Percentiles rank a stretch among this genome's conserved stretches.
Conservation (phyloP, 192 early-diverging fungal species). For the Allomyces arbusculus region DNA sequence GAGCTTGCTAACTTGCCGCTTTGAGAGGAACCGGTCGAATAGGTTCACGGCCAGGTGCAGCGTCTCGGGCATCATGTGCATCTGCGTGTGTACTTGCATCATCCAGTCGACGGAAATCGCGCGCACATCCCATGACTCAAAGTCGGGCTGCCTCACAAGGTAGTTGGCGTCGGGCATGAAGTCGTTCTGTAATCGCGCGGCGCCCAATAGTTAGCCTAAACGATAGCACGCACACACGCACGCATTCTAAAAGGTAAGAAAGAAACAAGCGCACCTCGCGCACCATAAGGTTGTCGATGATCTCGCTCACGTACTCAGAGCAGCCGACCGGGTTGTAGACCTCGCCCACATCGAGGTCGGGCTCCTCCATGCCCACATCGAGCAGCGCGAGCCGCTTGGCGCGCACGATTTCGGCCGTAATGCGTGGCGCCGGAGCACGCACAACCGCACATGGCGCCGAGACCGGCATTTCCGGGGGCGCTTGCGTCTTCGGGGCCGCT, state of each 20-base stretch:
- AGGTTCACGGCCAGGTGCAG: conserved; percentile 82
- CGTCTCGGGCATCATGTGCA: conserved; percentile 81
- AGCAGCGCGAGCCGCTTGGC: no score
- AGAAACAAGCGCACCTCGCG: conserved; percentile 33
- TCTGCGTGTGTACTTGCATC: conserved; percentile 71
- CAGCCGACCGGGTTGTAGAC: conserved; percentile 73
- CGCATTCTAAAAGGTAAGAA: no score
- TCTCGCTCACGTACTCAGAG: conserved; percentile 78
- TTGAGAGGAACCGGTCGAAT: conserved; percentile 85
- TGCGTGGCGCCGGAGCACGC: no score
- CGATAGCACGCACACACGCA: no score
- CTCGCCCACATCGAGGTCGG: conserved; percentile 59
- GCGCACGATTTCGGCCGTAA: no score
- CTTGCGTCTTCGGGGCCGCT: no score
- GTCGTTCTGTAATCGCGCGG: conserved; percentile 1
- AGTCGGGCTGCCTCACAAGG: conserved; percentile 60
- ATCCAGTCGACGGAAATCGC: conserved; percentile 85
- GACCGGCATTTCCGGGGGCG: no score
- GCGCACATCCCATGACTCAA: conserved; percentile 78
- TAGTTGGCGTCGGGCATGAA: conserved; percentile 64
- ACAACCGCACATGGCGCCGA: no score
- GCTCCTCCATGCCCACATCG: no score
- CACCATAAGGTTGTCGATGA: conserved; percentile 64
- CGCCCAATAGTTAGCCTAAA: background rate
- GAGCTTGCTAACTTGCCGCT: conserved; percentile 45